Conservation (phyloP, 441 rosid genomes). For the Sinapis alba region DNA sequence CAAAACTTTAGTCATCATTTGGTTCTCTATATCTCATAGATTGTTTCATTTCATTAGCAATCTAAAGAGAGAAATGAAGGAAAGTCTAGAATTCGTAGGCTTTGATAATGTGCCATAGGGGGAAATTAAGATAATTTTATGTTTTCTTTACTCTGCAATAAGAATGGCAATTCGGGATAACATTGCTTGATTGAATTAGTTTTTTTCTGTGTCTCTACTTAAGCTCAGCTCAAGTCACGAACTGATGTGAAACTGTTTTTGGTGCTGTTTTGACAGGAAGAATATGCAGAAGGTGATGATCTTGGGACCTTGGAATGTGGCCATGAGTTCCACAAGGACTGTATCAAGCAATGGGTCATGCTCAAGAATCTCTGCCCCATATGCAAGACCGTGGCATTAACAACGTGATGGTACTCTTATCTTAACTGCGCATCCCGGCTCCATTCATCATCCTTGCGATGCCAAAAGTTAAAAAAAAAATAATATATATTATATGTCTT, state of each 20-base stretch:
- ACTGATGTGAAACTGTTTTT: conserved; percentile 6
- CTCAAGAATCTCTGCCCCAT: conserved; percentile 84
- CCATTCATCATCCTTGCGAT: conserved; percentile 21
- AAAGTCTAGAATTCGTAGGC: too few relatives aligned
- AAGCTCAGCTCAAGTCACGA: neutral
- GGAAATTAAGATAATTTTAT: too few relatives aligned
- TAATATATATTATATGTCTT: too few relatives aligned
- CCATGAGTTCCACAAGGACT: conserved; percentile 72
- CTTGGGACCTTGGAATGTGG: conserved; percentile 78
- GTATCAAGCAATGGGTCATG: conserved; percentile 89
- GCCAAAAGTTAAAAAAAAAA: conserved; percentile 2
- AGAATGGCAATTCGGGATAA: neutral
- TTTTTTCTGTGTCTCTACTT: neutral
- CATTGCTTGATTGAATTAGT: neutral
- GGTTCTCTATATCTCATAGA: neutral
- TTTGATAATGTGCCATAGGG: neutral
- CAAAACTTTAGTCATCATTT: neutral
- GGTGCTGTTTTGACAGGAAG: conserved; percentile 56
- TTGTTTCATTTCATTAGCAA: too few relatives aligned
- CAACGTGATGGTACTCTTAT: conserved; percentile 33
- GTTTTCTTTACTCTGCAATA: neutral
- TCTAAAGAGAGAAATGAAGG: too few relatives aligned
- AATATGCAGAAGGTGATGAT: conserved; percentile 64
- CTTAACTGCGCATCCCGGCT: neutral
- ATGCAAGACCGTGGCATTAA: conserved; percentile 73